Evolutionary conservation across 2,329 filamentous ascomycete species (phyloP).

Genomic region (Geosmithia morbida): DNA sequence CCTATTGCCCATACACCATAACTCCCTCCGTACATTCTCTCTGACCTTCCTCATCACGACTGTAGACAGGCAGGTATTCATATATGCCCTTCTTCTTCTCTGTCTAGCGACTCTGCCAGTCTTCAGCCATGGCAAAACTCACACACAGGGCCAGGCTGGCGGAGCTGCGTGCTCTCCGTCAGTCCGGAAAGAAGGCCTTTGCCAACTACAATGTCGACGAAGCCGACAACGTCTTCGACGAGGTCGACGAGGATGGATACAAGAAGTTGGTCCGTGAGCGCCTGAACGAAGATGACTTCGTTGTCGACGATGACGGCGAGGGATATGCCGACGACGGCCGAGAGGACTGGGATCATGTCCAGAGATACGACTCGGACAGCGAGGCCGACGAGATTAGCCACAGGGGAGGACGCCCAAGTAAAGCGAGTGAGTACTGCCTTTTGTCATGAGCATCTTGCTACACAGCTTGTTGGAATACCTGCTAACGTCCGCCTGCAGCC

Average conservation of each 20-base stretch:
- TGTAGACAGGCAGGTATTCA: background rate
- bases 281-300: conserved; percentile 90
- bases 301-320: conserved; percentile 95
- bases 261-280: conserved; percentile 87
- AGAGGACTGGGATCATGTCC: conserved; percentile 77
- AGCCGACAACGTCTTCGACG: conserved; percentile 77
- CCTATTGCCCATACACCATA: background rate
- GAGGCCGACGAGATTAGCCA: conserved; percentile 30
- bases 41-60: background rate
- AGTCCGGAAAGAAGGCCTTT: conserved; percentile 82
- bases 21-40: background rate
- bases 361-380: conserved; percentile 57
- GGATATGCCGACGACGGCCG: conserved; percentile 94
- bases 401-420: conserved; percentile 32
- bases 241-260: conserved; percentile 93
- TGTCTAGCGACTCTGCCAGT: background rate
- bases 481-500: conserved; percentile 27
- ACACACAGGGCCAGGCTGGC: conserved; percentile 42
- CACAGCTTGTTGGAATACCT: background rate
- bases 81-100: background rate
- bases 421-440: conserved; percentile 26
- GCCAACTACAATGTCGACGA: conserved; percentile 79
- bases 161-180: conserved; percentile 70
- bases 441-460: background rate
- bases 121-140: conserved; percentile 18